A percentile compares a stretch with the other conserved stretches of the same genome.
phyloP scores from a whole-genome alignment of 805 yeast genomes.

The Metschnikowia peoriensis region DNA sequence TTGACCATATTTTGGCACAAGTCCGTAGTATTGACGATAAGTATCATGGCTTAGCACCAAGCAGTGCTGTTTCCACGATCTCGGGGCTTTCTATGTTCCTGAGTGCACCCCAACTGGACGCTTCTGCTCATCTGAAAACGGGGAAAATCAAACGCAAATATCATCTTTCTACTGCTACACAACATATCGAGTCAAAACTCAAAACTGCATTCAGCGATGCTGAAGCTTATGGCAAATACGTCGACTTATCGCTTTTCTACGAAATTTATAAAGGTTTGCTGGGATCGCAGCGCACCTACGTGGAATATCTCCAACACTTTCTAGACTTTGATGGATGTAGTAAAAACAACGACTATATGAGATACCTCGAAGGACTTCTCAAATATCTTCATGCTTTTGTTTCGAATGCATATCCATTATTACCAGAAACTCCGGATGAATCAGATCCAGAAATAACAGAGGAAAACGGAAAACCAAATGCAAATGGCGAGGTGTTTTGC shows the following conservation, averaged over 20 bases:
- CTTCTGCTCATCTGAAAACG: constrained; percentile 18
- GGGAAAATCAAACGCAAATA: constrained; percentile 29
- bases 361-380: constrained; percentile 46
- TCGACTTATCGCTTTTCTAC: constrained; percentile 57
- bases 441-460: background rate
- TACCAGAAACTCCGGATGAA: background rate
- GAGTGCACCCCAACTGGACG: constrained; percentile 26
- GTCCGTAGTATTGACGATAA: constrained; percentile 27
- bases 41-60: constrained; percentile 13
- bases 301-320: constrained; percentile 49
- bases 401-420: constrained; percentile 31
- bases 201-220: constrained; percentile 52
- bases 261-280: constrained; percentile 48
- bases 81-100: constrained; percentile 23
- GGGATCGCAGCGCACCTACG: constrained; percentile 36
- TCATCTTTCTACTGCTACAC: constrained; percentile 50
- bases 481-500: constrained; percentile 48
- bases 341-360: constrained; percentile 30
- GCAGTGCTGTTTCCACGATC: constrained; percentile 17
- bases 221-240: constrained; percentile 62
- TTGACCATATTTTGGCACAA: constrained; percentile 29
- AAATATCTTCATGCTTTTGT: constrained; percentile 52
- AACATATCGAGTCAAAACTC: constrained; percentile 40
- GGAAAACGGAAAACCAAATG: constrained; percentile 17
- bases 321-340: constrained; percentile 32